phyloP scores from a whole-genome alignment of 257 asterid species.

The Knoxia roxburghii region DNA sequence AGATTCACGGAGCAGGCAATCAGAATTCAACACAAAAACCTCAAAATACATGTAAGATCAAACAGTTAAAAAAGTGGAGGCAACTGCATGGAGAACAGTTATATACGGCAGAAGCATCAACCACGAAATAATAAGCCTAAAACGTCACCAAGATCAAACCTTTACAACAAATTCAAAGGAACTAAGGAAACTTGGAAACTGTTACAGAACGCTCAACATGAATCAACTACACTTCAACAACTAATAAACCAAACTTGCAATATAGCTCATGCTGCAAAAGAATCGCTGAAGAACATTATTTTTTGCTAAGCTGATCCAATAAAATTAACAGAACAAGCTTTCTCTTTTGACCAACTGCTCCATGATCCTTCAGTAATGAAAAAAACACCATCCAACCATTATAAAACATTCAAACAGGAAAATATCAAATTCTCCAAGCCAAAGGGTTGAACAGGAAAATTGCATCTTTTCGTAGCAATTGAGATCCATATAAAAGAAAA shows the following conservation, averaged over 20 bases:
- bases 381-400: background rate
- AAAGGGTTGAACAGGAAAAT: background rate
- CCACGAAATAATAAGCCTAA: background rate
- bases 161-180: constrained; percentile 1
- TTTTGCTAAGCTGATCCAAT: background rate
- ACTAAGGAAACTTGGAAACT: background rate
- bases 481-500: constrained; percentile 7
- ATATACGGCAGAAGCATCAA: background rate
- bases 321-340: background rate
- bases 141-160: constrained; percentile 8
- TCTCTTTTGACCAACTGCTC: background rate
- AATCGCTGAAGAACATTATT: background rate
- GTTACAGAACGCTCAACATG: background rate
- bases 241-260: background rate
- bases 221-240: background rate
- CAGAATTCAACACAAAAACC: background rate
- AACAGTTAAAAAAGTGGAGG: background rate
- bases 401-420: background rate
- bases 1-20: background rate
- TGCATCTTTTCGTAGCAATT: background rate
- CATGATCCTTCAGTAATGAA: background rate
- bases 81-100: background rate
- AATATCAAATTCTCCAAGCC: background rate
- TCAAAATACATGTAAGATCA: background rate
- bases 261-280: background rate